Base-by-base conservation (phyloP, 2,329 filamentous ascomycete genomes). In the Pseudogymnoascus sp. region DNA sequence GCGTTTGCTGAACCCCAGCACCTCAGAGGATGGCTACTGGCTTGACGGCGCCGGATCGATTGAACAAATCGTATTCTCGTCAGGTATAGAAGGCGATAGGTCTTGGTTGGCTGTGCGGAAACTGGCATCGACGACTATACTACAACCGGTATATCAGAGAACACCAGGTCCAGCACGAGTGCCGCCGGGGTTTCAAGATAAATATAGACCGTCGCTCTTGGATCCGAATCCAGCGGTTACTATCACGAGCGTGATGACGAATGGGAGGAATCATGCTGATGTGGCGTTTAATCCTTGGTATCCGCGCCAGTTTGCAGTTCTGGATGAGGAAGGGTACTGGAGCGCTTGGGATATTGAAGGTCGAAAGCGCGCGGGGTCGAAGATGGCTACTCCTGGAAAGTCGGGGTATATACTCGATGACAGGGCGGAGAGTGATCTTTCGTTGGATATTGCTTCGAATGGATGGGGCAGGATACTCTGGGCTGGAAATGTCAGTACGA, bases 301-400 rank as follows among this genome's bases (percentile, higher is more conserved):
- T 63, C 75, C 78, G 14, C 81, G 84, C 1, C 86, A 89, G 68
- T 75, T 92, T 61, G 86, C 80, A 14, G 77, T 91, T 25, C 77
- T 92, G 16, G 87, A 92, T 68, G 78, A 84, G 60, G 75, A 75
- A 35, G 88, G 88, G 1, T 78, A 77, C 63, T 93, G 89, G 89
- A 85, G 78, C 45, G 73, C 91, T 3, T 91, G 87, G 85, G 80
- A 88, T 64, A 64, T 74, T 41, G 72, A 73, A 59, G 67, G 64
- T 6, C 38, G 58, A 14, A 64, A 64, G 37, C 61, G 28, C 12
- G 70, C 65, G 18, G 58, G 52, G 3, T 45, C 45, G 4, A 40
- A 65, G 25, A 37, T 71, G 3, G 31, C 65, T n/a, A 31, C 23
- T 16, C 8, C 65, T 8, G 68, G 63, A 6, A 71, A 67, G 25